Conservation (phyloP, 257 asterid species). For the Solanum commersonii region DNA sequence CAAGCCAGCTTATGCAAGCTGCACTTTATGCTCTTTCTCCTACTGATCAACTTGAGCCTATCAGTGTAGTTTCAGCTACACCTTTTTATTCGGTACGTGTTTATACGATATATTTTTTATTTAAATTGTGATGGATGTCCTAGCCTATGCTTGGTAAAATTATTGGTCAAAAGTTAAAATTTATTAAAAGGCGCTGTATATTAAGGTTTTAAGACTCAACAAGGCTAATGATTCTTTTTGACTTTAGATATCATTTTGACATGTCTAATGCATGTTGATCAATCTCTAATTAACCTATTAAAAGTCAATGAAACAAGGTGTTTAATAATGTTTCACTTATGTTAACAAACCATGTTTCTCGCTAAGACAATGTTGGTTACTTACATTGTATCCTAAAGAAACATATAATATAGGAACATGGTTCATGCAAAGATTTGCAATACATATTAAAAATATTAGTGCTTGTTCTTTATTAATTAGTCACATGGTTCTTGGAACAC, state of each 20-base stretch:
- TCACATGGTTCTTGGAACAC: too few species aligned
- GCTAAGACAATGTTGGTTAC: not conserved
- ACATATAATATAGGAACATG: conserved; percentile 20
- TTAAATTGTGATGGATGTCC: too few species aligned
- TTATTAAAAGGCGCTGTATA: too few species aligned
- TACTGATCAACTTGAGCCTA: conserved; percentile 25
- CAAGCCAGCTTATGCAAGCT: conserved; percentile 76
- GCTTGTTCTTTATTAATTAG: too few species aligned
- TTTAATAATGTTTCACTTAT: too few species aligned
- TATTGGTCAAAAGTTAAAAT: too few species aligned
- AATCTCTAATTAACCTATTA: too few species aligned
- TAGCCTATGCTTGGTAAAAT: too few species aligned
- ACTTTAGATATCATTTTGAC: not conserved
- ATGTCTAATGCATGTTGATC: not conserved
- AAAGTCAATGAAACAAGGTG: too few species aligned
- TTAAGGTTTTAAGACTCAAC: not conserved
- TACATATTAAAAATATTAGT: too few species aligned
- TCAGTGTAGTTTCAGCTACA: conserved; percentile 53
- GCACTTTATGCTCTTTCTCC: conserved; percentile 54
- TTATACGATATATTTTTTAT: too few species aligned
- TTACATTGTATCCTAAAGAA: conserved; percentile 6
- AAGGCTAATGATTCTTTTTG: not conserved
- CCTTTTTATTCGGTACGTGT: conserved; percentile 63
- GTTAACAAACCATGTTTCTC: too few species aligned
- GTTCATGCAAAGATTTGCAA: not conserved